Conservation (phyloP, 2,329 filamentous ascomycete species). For the Epichloe uncinata region DNA sequence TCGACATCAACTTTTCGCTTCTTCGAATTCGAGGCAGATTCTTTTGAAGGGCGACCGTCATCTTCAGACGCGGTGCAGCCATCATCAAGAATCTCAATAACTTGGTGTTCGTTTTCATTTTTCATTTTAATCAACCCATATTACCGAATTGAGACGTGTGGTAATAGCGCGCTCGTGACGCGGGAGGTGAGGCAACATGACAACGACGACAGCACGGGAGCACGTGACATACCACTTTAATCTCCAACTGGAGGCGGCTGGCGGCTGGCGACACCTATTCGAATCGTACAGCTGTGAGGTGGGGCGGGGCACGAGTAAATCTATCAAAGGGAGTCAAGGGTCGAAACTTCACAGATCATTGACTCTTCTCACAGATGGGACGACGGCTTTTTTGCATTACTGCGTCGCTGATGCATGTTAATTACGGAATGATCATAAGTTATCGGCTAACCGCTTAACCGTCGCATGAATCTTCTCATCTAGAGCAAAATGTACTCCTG, state of each 20-base stretch:
- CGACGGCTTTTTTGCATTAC: neutral
- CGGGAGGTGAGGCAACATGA: too few species aligned
- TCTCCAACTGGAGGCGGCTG: neutral
- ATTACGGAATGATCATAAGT: neutral
- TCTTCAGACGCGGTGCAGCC: constrained; percentile 11
- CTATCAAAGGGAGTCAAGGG: too few species aligned
- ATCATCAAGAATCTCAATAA: constrained; percentile 17
- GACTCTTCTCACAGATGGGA: neutral
- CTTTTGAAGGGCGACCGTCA: constrained; percentile 5
- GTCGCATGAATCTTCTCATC: neutral
- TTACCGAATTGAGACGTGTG: too few species aligned
- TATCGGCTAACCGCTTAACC: neutral
- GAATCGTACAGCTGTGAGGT: too few species aligned
- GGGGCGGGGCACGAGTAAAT: too few species aligned
- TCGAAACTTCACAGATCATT: neutral
- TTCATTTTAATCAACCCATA: constrained; percentile 6
- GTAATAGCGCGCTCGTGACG: neutral
- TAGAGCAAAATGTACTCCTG: neutral
- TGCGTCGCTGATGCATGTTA: neutral
- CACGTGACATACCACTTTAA: neutral
- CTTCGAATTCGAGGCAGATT: constrained; percentile 5
- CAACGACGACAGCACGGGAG: neutral
- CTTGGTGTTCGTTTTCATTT: neutral
- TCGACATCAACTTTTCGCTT: constrained; percentile 25
- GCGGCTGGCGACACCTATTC: neutral